Evolutionary conservation across 805 yeast genomes (phyloP), one percentile per base, ranked within the genome.

Genomic region (Blastobotrys americana): DNA sequence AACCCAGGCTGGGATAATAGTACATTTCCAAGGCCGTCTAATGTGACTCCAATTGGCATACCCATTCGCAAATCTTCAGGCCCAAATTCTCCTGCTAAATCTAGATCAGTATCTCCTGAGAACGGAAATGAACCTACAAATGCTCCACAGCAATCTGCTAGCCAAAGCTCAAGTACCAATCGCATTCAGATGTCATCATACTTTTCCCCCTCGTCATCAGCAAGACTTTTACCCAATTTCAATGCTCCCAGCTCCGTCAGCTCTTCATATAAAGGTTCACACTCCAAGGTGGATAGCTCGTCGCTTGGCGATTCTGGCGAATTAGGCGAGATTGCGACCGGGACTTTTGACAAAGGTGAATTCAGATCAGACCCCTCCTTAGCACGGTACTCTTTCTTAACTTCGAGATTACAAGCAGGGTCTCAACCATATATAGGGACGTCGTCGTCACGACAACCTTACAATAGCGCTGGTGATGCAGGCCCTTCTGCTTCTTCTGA

Each of bases 221-320:
- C 63, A n/a, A 45, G 51, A 23, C 48, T 39, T 22, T 55, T 55
- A 15, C 57, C 59, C 5, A 48, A 51, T 42, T 52, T 60, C 6
- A 57, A 53, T 41, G 60, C 55, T 44, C 64, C 64, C 19, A 47
- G 56, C 25, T 48, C 55, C 19, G 57, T 56, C 6, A 47, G 56
- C 10, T 47, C 57, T n/a, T 46, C 53, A 9, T 58, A 56, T 52
- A 57, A 53, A 34, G 39, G 51, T 25, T 58, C 55, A 22, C 47
- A 27, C n/a, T 51, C 52, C n/a, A 15, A 3, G 23, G n/a, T 19
- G 28, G 19, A 4, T 28, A 25, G 10, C 8, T 8, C 31, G 31
- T 25, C 31, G 10, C 31, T 13, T 8, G 8, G 10, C 8, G 31
- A 25, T 8, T 13, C 31, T 8, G 8, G 10, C 8, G 31, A 25